Conservation (phyloP, 331 rosid species). For the Rosa hybrid region DNA sequence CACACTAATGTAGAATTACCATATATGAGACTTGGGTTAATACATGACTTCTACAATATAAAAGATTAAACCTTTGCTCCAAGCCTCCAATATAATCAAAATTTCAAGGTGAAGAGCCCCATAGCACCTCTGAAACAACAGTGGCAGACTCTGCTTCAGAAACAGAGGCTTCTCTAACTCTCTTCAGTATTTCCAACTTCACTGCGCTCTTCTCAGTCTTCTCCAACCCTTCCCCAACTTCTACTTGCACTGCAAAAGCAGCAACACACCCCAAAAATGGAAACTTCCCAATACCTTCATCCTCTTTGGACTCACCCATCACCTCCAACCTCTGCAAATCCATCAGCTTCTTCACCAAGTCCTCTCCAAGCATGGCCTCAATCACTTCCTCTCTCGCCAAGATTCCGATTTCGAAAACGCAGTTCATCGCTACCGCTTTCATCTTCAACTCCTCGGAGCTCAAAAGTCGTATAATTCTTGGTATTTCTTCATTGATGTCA, state of each 20-base stretch:
- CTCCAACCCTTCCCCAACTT: constrained; percentile 63
- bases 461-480: constrained; percentile 34
- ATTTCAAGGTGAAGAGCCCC: constrained; percentile 66
- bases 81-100: not conserved
- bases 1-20: not conserved
- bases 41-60: not conserved
- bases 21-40: not conserved
- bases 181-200: constrained; percentile 48
- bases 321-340: constrained; percentile 47
- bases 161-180: constrained; percentile 49
- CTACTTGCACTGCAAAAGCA: constrained; percentile 51
- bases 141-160: constrained; percentile 61
- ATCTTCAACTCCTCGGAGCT: constrained; percentile 24
- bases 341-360: constrained; percentile 49
- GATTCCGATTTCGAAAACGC: constrained; percentile 50
- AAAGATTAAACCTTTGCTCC: not conserved
- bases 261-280: constrained; percentile 52
- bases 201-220: constrained; percentile 48
- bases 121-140: constrained; percentile 50
- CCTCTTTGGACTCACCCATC: not conserved
- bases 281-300: constrained; percentile 7
- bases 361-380: constrained; percentile 42
- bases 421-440: constrained; percentile 43
- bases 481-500: constrained; percentile 50
- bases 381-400: constrained; percentile 61